A percentile compares a stretch with the other conserved stretches of the same genome.
These are phyloP conservation scores for Aspergillus baeticus DNA, from an alignment of 495 filamentous ascomycete genomes.

Conservation along the genomic window DNA sequence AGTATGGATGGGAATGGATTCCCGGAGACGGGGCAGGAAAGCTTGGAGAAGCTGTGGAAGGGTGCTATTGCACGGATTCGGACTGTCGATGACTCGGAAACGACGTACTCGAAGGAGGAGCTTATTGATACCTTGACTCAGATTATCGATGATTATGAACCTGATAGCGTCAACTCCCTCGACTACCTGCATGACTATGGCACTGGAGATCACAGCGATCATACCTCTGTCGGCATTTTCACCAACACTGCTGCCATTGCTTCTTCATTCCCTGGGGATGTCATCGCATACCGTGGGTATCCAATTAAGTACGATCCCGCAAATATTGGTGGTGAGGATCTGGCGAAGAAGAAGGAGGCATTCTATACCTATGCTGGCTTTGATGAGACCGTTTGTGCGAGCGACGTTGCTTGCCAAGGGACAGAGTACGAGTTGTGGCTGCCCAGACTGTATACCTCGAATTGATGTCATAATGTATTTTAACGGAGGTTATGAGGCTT, in stretches of 20 bases:
- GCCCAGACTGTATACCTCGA: conserved; percentile 7
- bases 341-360: conserved; percentile 2
- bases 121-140: conserved; percentile 7
- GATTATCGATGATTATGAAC: conserved; percentile 13
- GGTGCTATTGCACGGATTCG: conserved; percentile 6
- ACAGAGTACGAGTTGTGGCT: conserved; percentile 10
- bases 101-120: conserved; percentile 10
- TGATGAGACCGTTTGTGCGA: conserved; percentile 7
- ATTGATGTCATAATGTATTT: not conserved
- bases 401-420: conserved; percentile 3
- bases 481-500: too few species aligned
- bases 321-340: conserved; percentile 5
- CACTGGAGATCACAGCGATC: conserved; percentile 21
- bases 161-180: conserved; percentile 16
- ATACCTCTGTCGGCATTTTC: conserved; percentile 15
- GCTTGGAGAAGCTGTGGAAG: conserved; percentile 19
- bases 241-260: not conserved
- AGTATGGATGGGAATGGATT: conserved; percentile 15
- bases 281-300: conserved; percentile 20
- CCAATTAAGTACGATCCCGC: conserved; percentile 1
- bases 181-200: conserved; percentile 13
- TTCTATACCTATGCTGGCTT: conserved; percentile 10
- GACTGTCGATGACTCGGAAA: conserved; percentile 8
- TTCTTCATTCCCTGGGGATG: not conserved
- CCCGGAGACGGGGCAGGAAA: conserved; percentile 5